Conservation (phyloP, 1,139 yeast species). For the Saccharomyces pastorianus region DNA sequence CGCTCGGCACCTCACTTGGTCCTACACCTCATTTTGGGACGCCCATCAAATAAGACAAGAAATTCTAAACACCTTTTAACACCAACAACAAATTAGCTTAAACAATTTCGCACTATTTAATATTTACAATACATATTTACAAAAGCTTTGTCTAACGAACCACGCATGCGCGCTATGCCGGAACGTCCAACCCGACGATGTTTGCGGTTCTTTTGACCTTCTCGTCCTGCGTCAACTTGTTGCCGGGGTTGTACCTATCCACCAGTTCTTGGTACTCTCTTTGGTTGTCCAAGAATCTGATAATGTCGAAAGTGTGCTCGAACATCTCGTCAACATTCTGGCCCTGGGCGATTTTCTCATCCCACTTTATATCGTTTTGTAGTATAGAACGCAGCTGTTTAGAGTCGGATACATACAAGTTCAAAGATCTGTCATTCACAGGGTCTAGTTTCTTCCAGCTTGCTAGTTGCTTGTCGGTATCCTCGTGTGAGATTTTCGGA, state of each 20-base stretch:
- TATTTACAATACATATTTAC: background rate
- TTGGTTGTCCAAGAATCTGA: slow-evolving; percentile 55
- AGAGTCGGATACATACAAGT: background rate
- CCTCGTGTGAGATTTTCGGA: background rate
- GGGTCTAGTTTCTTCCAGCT: background rate
- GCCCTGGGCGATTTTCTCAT: background rate
- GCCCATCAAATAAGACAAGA: slow-evolving; percentile 56
- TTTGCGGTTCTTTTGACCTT: slow-evolving; percentile 72
- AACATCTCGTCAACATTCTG: background rate
- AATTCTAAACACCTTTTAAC: slow-evolving; percentile 21
- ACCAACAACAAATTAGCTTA: background rate
- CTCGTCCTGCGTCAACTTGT: slow-evolving; percentile 68
- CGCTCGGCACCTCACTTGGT: slow-evolving; percentile 84
- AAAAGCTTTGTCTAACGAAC: background rate
- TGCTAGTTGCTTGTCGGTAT: background rate
- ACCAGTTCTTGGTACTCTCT: slow-evolving; percentile 69
- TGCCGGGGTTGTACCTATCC: slow-evolving; percentile 82
- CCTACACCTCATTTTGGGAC: slow-evolving; percentile 72
- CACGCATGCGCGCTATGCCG: slow-evolving; percentile 20
- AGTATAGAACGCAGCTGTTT: background rate
- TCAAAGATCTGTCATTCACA: background rate
- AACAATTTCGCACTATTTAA: too few species aligned
- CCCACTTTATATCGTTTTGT: background rate
- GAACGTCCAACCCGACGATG: slow-evolving; percentile 74
- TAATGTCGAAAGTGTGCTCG: background rate